These are phyloP conservation scores for Coniochaeta sp. DNA, from an alignment of 2,329 filamentous ascomycete species.

Conservation along the genomic window DNA sequence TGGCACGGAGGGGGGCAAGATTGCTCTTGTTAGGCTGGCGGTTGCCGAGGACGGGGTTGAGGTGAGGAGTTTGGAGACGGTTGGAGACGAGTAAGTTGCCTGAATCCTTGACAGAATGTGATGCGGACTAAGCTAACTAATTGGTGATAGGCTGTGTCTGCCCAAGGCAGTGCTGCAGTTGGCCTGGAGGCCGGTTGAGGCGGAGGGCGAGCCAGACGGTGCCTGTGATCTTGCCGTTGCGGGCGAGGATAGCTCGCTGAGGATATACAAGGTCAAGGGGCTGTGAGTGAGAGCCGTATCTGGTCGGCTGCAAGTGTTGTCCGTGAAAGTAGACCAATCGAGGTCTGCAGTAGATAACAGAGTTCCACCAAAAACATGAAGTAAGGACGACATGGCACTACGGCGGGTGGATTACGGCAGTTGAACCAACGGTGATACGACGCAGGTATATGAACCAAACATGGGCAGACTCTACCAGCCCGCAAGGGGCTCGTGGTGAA, in stretches of 20 bases:
- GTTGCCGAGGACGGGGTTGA: constrained; percentile 20
- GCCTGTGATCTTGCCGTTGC: constrained; percentile 42
- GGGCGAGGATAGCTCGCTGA: constrained; percentile 54
- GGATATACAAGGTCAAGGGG: constrained; percentile 35
- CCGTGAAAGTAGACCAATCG: too few species aligned
- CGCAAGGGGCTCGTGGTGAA: too few species aligned
- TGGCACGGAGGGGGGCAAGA: constrained; percentile 47
- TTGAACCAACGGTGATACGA: too few species aligned
- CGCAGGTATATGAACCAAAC: too few species aligned
- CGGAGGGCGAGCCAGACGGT: constrained; percentile 13
- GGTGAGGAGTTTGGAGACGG: constrained; percentile 25
- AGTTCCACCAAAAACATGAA: too few species aligned
- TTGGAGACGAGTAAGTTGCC: constrained; percentile 15
- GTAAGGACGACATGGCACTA: too few species aligned
- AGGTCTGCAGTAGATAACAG: too few species aligned
- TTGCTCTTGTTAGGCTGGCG: constrained; percentile 36
- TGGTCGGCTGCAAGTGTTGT: too few species aligned
- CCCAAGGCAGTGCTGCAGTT: constrained; percentile 62
- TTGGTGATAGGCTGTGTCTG: constrained; percentile 34
- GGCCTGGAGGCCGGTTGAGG: constrained; percentile 54
- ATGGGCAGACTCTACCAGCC: too few species aligned
- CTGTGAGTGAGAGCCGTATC: neutral
- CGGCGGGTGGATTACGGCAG: too few species aligned
- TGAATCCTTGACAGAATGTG: neutral
- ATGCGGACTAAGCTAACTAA: neutral